Base-by-base conservation (phyloP, 371 early-diverging fungal species). In the Rhizopus microsporus region DNA sequence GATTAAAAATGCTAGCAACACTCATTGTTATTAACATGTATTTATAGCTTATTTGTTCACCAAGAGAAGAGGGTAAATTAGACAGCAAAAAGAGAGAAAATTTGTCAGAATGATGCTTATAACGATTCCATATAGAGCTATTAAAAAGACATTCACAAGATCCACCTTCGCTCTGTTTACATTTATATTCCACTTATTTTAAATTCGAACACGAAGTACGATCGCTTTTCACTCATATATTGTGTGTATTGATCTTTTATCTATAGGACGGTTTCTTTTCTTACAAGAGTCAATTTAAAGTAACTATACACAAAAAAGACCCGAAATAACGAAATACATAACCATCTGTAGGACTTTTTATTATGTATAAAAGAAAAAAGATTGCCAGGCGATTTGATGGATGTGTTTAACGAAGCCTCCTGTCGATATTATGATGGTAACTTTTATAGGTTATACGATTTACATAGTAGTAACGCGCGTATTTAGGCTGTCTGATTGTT, bases 281-380 rank as follows among this genome's bases (percentile, higher is more conserved):
- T 13, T 85, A 82, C 63, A 82, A 82, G 39, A 82, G 83, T 56
- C 85, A 81, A 39, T 82, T 85, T 72, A 82, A 85, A 70, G 84
- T 79, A 17, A 49, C 35, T 30, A 4, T 40, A 3, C 3, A 7
- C 6, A 30, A 40, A 8, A 17, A 32, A 32, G 49, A 43, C 2
- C 23, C 2, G 23, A 23, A 23, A 13, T 47, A 30, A 31, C 7
- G 5, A 31, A 3, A 57, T 51, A 48, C 5, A 44, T 37, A 2
- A 16, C 34, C 23, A 23, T 23, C 17, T 9, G 10, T 68, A 84
- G 83, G 83, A 83, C 39, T 85, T 85, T 51, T 59, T 85, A 38
- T 66, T 71, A 38, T 79, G 73, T 40, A 74, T 85, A 30, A 78
- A 81, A 65, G 82, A 85, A 42, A 76, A 71, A 54, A 62, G 71